Base-by-base conservation (phyloP, 2,329 filamentous ascomycete species). In the Rhynchosporium secalis region DNA sequence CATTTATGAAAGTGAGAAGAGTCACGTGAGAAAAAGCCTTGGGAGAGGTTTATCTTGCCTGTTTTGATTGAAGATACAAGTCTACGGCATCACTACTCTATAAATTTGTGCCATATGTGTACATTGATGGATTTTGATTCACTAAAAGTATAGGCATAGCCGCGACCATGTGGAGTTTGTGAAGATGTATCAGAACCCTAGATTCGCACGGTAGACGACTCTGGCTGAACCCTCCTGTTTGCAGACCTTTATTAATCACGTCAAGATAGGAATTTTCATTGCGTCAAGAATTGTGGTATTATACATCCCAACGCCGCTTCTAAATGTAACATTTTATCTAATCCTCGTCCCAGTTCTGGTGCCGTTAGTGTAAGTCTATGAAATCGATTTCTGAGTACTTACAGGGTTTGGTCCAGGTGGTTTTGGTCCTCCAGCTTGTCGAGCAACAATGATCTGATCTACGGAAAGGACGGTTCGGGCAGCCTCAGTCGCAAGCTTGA, bases 371-470 rank as follows among this genome's bases (percentile, higher is more conserved):
- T 33, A 12, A 6, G n/a, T 13, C 33, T 40, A 8, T 15, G n/a
- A 46, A 8, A 7, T 31, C 5, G 52, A 26, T 4, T 29, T 28
- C 13, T 4, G 51, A 9, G 3, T 31, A 73, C 72, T 71, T 70
- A 74, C 73, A 68, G 93, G 89, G 79, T 97, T 97, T 70, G 92
- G 95, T 52, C 90, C 93, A 36, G 95, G 95, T 61, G 94, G 94
- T 84, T 99, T 99, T 28, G 96, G 95, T 43, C 95, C 95, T 74
- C 95, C 95, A 54, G 96, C 95, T 80, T 98, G 95, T 79, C 94
- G 87, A 66, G 96, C 93, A 62, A 99, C 95, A 75, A 99, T 99
- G 74, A 99, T 99, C 80, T 99, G 96, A 78, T 99, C 95, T 45
- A 99, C 95, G 54, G 92, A 96, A 68, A 99, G 81, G 36, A 99